Percentiles rank a stretch among this genome's conserved stretches.
phyloP scores from a whole-genome alignment of 2,329 filamentous ascomycete genomes.

The Penicillium brevicompactum region DNA sequence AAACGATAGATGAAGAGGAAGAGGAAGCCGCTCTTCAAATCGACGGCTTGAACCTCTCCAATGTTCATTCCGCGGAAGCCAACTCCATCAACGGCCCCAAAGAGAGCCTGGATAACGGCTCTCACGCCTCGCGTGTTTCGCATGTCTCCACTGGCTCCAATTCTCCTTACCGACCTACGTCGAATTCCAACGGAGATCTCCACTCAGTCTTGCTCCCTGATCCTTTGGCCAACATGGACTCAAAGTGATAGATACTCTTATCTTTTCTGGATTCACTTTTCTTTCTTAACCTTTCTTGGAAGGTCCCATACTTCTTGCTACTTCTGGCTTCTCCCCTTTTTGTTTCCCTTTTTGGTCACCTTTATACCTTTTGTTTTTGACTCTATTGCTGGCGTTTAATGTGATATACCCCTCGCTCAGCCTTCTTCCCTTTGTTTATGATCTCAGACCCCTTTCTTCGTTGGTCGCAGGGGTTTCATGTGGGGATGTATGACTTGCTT shows the following conservation, averaged over 20 bases:
- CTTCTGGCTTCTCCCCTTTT: neutral
- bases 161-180: conserved; percentile 2
- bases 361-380: conserved; percentile 10
- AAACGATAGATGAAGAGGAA: conserved; percentile 23
- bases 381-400: conserved; percentile 35
- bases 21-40: conserved; percentile 29
- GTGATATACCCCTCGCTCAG: conserved; percentile 44
- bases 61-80: conserved; percentile 19
- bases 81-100: conserved; percentile 19
- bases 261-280: neutral
- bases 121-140: neutral
- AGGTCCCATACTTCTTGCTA: neutral
- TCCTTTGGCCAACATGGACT: conserved; percentile 25
- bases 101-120: conserved; percentile 8
- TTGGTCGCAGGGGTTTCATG: conserved; percentile 22
- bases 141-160: neutral
- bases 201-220: conserved; percentile 31
- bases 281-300: neutral
- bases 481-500: conserved; percentile 20
- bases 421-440: conserved; percentile 27
- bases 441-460: conserved; percentile 21
- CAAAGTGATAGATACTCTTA: conserved; percentile 17
- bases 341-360: conserved; percentile 1
- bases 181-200: conserved; percentile 30
- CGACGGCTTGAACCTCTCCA: conserved; percentile 36